Evolutionary conservation across 2,329 filamentous ascomycete species (phyloP), one percentile per base, ranked within the genome.

Genomic region (Grosmannia serpens): DNA sequence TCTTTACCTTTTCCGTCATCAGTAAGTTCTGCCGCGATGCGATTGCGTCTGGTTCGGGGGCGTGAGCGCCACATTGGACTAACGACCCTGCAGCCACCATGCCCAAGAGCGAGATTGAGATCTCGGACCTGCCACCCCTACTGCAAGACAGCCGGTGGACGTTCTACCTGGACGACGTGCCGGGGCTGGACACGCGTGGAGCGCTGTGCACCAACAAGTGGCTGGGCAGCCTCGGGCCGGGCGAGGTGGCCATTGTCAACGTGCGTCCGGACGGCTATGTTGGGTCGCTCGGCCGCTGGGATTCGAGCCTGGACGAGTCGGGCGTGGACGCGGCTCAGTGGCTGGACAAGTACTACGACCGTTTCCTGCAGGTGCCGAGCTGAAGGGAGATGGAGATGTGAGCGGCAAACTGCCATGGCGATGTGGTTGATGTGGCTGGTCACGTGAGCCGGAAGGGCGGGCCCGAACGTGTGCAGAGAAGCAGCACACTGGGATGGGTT

Each of bases 211-310:
- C 82, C 11, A 78, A 84, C 65, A 89, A 87, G 69, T 90, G 86
- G 86, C 73, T 88, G 8, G 84, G 83, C 47, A 77, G 74, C 52
- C 71, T 88, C 3, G 73, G 71, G 0, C 73, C 75, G 1, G 74
- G 77, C 11, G 79, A 86, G 63, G 78, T 86, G 7, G 83, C 80
- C 5, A 78, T 89, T 47, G 74, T 86, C 47, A 85, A 86, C 64
- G 83, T 90, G 1, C 77, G 87, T 6, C 87, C 87, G 0, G 87
- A 90, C 69, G 86, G 87, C 13, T 90, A 89, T 67, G 81, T 89
- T 5, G 87, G 86, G 1, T 82, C 78, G n/a, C 70, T 88, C 27
- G 73, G 77, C 51, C 71, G 77, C 47, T 80, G 77, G 77, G 77
- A 80, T 66, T 74, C 76, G 38, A 74, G 72, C 63, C 66, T 77